Percentiles rank a stretch among this genome's conserved stretches.
These are phyloP conservation scores for Fusarium sp. DNA, from an alignment of 2,329 filamentous ascomycete species.

Conservation along the genomic window DNA sequence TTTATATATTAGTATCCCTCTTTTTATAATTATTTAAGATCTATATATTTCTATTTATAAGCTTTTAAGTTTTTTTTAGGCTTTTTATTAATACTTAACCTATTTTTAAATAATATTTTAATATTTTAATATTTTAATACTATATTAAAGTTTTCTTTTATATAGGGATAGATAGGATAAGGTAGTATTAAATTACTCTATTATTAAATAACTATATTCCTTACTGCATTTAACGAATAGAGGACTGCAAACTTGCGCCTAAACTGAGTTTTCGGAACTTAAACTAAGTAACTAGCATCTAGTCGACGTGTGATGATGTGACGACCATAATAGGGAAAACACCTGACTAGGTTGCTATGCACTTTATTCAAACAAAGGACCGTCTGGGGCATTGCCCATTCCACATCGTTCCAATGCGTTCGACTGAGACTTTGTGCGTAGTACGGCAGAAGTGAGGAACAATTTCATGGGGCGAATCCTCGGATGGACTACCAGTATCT, in stretches of 20 bases:
- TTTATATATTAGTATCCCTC: no score
- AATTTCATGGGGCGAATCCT: neutral
- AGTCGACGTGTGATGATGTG: constrained; percentile 14
- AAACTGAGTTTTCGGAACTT: constrained; percentile 14
- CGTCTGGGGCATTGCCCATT: neutral
- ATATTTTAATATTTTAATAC: no score
- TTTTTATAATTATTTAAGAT: no score
- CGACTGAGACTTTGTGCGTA: neutral
- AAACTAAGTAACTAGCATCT: neutral
- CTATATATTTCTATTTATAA: no score
- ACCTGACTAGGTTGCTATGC: constrained; percentile 3
- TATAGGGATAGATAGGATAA: constrained; percentile 3
- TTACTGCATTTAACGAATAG: neutral
- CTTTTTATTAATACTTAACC: no score
- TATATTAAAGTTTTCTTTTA: no score
- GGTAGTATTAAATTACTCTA: neutral
- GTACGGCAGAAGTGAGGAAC: neutral
- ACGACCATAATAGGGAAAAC: neutral
- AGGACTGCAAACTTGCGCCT: constrained; percentile 5
- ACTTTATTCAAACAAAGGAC: neutral
- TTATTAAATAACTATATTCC: neutral
- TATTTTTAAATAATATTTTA: no score
- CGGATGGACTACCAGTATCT: neutral
- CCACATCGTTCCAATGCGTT: neutral
- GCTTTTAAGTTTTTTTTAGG: no score